Conservation (phyloP, 208 protist genomes). For the Herpetomonas tarakana region DNA sequence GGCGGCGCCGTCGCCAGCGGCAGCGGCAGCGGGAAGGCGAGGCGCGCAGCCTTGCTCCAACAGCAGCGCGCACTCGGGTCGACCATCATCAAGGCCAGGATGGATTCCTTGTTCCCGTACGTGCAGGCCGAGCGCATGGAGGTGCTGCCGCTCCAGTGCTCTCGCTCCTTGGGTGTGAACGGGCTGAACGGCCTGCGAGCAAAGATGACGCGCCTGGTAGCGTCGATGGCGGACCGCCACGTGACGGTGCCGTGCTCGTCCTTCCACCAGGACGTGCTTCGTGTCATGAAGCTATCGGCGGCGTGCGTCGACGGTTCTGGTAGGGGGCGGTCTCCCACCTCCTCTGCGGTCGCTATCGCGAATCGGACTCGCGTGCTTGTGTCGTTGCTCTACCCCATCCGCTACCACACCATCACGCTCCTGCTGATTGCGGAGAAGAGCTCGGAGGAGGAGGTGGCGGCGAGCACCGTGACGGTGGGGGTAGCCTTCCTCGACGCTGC, state of each 20-base stretch:
- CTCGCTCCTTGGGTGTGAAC: constrained; percentile 38
- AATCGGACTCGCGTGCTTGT: constrained; percentile 26
- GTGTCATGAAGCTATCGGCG: background rate
- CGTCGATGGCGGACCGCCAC: constrained; percentile 40
- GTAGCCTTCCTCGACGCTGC: constrained; percentile 32
- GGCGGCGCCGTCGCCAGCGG: constrained; percentile 16
- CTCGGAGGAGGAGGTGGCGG: background rate
- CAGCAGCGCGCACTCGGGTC: constrained; percentile 7
- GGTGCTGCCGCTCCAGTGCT: constrained; percentile 35
- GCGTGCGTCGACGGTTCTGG: background rate
- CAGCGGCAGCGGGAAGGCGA: background rate
- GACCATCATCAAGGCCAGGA: constrained; percentile 25
- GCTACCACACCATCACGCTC: constrained; percentile 26
- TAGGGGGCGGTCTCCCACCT: constrained; percentile 28
- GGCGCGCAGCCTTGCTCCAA: background rate
- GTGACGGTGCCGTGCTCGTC: constrained; percentile 23
- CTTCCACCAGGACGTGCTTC: constrained; percentile 4
- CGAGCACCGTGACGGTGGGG: constrained; percentile 15
- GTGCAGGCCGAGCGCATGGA: constrained; percentile 36
- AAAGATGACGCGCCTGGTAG: constrained; percentile 42
- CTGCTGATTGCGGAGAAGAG: constrained; percentile 1
- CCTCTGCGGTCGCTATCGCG: constrained; percentile 9
- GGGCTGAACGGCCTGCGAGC: constrained; percentile 36
- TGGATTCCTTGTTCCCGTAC: constrained; percentile 59
- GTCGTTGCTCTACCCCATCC: constrained; percentile 36